Evolutionary conservation across 306 rosid genomes (phyloP).

Genomic region (Inga leiocalycina): DNA sequence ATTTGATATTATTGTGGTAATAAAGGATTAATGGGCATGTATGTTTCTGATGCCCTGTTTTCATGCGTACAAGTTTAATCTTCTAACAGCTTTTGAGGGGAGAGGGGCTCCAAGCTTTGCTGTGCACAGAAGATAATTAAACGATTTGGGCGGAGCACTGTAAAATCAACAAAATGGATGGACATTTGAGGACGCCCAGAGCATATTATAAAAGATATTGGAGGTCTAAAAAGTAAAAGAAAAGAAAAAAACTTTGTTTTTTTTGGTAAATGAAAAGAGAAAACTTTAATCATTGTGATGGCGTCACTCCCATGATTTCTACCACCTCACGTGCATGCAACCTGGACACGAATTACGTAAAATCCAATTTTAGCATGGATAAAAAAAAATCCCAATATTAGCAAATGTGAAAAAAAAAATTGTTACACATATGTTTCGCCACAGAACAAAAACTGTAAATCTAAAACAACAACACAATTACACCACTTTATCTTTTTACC

Average conservation of each 20-base stretch:
- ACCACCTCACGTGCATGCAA: slow-evolving; percentile 87
- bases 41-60: too few species aligned
- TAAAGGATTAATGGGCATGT: too few species aligned
- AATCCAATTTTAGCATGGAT: neutral
- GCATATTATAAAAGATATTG: slow-evolving; percentile 74
- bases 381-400: neutral
- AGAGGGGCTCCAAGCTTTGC: neutral
- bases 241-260: slow-evolving; percentile 39
- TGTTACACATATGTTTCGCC: neutral
- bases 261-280: slow-evolving; percentile 57
- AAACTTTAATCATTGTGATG: slow-evolving; percentile 72
- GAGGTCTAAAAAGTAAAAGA: slow-evolving; percentile 81
- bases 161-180: slow-evolving; percentile 41
- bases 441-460: neutral
- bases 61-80: too few species aligned
- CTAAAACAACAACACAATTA: neutral
- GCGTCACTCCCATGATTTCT: slow-evolving; percentile 60
- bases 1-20: too few species aligned
- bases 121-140: slow-evolving; percentile 17
- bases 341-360: slow-evolving; percentile 43
- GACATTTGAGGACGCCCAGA: slow-evolving; percentile 60
- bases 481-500: neutral
- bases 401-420: neutral
- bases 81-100: neutral
- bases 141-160: slow-evolving; percentile 44